These are phyloP conservation scores for Penicillium glabrum DNA, from an alignment of 2,329 filamentous ascomycete species.

Conservation along the genomic window DNA sequence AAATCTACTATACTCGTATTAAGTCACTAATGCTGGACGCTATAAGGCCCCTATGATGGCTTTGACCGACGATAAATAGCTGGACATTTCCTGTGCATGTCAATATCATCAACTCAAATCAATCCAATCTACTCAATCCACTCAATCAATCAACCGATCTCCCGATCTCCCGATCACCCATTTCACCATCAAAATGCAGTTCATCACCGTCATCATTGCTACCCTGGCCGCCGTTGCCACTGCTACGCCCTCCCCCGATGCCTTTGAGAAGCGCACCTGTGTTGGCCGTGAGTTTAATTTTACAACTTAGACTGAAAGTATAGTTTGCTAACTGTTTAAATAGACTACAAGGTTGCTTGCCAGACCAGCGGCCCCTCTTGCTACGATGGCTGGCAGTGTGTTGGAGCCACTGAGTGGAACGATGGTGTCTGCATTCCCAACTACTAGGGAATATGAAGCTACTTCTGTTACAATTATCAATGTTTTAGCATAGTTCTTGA, in stretches of 20 bases:
- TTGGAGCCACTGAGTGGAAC: not conserved
- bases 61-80: not conserved
- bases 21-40: not conserved
- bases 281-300: not conserved
- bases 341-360: not conserved
- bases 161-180: not conserved
- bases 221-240: not conserved
- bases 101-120: not conserved
- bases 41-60: not conserved
- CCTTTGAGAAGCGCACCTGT: not conserved
- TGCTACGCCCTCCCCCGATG: not conserved
- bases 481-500: not conserved
- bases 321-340: not conserved
- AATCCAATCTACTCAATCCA: not conserved
- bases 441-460: not conserved
- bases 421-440: not conserved
- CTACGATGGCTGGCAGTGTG: not conserved
- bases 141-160: not conserved
- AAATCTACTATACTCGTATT: not conserved
- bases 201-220: not conserved
- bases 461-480: not conserved
- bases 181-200: not conserved
- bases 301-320: not conserved
- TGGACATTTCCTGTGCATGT: not conserved
- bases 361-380: not conserved